Evolutionary conservation across 2,329 filamentous ascomycete genomes (phyloP), one percentile per base, ranked within the genome.

Genomic region (Ophiostoma sp.): DNA sequence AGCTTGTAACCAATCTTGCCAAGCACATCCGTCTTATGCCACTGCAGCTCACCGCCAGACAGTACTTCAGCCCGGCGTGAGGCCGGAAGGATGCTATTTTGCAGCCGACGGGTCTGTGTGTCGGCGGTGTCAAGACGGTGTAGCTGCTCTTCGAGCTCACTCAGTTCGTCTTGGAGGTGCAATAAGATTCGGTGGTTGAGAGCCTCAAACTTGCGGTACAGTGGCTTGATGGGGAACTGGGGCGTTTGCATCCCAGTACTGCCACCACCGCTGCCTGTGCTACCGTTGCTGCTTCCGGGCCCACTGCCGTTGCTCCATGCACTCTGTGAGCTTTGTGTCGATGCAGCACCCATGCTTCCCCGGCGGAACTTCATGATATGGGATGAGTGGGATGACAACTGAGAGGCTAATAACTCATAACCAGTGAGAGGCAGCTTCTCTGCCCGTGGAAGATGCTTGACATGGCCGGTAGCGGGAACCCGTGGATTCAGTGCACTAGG

Each of bases 101-200:
- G 82, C 39, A 83, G 78, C 0, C 83, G 81, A 2, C 84, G 80
- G 9, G 80, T 82, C 74, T 86, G 83, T 0, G 87, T 87, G 76
- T 90, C 88, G 0, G 83, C 82, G 25, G 82, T 83, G 78, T 97
- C 95, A 0, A 96, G 82, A 0, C 85, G 84, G 22, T 89, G 87
- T 0, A 98, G 86, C 73, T 95, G 90, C 78, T 94, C 91, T 81
- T 97, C 94, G 50, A 97, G 84, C 77, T 95, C 92, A 39, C 87
- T 86, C 22, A 97, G 88, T 80, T 97, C 93, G 79, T 97, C 94
- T 81, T 97, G 95, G 19, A 97, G 85, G 75, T 96, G 91, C 0
- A 97, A 85, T 2, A 98, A 83, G 2, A 97, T 83, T 2, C 95
- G 90, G 79, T 97, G 94, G 78, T 96, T 95, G 22, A 97, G 83